Base-by-base conservation (phyloP, 495 filamentous ascomycete species). In the Neurospora cerealis region DNA sequence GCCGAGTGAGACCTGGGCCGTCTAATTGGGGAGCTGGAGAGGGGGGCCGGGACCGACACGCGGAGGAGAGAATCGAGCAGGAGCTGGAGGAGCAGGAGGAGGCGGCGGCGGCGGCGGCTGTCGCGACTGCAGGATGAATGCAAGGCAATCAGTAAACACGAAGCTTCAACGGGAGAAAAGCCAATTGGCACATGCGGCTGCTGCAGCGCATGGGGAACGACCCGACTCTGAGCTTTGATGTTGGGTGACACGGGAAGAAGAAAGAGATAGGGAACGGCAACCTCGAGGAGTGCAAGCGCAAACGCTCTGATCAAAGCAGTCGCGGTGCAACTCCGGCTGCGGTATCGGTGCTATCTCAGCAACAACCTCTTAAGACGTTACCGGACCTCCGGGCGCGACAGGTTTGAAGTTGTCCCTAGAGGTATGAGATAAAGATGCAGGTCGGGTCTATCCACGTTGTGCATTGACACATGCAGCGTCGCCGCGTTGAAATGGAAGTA, bases 111-210 rank as follows among this genome's bases (percentile, higher is more conserved):
- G 73, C 70, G 70, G 72, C 39, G 74, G 73, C 73, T 72, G 73
- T 72, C 73, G 72, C 37, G 54, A 71, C 70, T 66, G 72, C 48
- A 41, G 74, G 70, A 32, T 34, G 54, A 34, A 66, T 74, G 77
- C 74, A 77, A 72, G 69, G 75, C 74, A 78, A 79, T 77, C 73
- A 80, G 78, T 74, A 70, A 71, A 60, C 74, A 75, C 54, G 28
- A 34, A 66, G 28, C 54, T 66, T 66, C 28, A 66, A 66, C 15
- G 54, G 28, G 28, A 6, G 13, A 66, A 36, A 66, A 70, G 74
- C 79, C 78, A 81, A 79, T 77, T 60, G 75, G 37, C 74, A 74
- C 62, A 70, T 72, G 72, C 38, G 70, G 69, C 48, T 72, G 69
- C 54, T 62, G 54, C 54, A 62, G 54, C 54, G 54, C 54, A 62